Base-by-base conservation (phyloP, 345 rosid genomes). In the Populus nigra region DNA sequence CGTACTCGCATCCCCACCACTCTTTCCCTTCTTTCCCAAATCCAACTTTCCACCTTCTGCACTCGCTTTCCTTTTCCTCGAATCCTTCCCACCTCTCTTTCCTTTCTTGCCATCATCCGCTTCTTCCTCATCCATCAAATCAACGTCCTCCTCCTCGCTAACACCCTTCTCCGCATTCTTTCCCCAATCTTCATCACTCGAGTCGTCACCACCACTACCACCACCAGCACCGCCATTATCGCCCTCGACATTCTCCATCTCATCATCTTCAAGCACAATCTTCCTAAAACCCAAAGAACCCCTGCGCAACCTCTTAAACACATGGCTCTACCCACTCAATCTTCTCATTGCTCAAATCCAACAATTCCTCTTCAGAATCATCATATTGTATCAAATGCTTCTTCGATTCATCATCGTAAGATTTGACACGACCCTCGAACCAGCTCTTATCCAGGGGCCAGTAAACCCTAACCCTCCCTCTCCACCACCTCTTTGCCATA, bases 401-500 rank as follows among this genome's bases (percentile, higher is more conserved):
- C 23, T 91, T 87, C 10, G 83, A 83, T 67, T 55, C 76, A 82
- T 86, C 80, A 76, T 90, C 78, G 13, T 83, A 92, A 43, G 81
- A 87, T 62, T 78, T 83, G 47, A 96, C 93, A 33, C 55, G 68
- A 72, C 97, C 99, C 53, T 93, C 95, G 73, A 92, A 96, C 98
- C 97, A 92, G 69, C 74, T 78, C 83, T 89, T 84, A 84, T 96
- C 98, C 90, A 96, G 76, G 65, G 99, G 98, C 99, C 99, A 96
- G 78, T 85, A 93, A 86, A 96, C 91, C 89, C 84, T 87, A 77
- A 96, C 73, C 83, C 90, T n/a, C 83, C 91, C 77, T 90, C 9
- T 83, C 90, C 53, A 91, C 80, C 18, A 88, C 97, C 83, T 92
- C 97, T 7, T 80, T 84, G 2, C 89, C 95, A 80, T 78, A 88